phyloP scores from a whole-genome alignment of 768 basidiomycete species.

The Boletus patriciae region DNA sequence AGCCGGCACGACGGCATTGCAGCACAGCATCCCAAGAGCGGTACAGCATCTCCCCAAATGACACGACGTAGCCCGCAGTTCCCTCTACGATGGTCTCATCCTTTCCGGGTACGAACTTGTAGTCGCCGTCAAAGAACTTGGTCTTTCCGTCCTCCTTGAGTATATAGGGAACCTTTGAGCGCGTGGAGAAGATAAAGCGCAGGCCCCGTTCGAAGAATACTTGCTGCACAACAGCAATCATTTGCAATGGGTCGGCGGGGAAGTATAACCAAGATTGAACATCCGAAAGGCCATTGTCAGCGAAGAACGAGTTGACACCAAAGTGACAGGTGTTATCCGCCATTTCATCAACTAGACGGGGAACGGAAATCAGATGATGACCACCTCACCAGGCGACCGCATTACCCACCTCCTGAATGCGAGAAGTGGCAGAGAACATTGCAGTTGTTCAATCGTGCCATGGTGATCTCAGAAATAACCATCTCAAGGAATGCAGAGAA shows the following conservation, averaged over 20 bases:
- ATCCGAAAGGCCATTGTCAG: constrained; percentile 84
- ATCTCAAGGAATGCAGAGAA: constrained; percentile 93
- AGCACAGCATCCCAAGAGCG: constrained; percentile 82
- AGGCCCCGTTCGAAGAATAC: constrained; percentile 84
- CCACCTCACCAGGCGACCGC: neutral
- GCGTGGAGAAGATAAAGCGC: constrained; percentile 87
- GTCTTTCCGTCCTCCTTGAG: constrained; percentile 71
- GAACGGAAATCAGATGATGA: neutral
- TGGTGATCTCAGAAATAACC: constrained; percentile 85
- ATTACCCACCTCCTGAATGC: constrained; percentile 70
- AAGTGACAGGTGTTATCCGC: constrained; percentile 63
- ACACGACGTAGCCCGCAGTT: constrained; percentile 76
- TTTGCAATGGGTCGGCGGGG: constrained; percentile 82
- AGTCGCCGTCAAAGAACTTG: constrained; percentile 64
- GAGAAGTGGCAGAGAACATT: constrained; percentile 90
- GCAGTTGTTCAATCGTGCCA: constrained; percentile 89
- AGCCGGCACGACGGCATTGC: constrained; percentile 63
- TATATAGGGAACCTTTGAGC: constrained; percentile 86
- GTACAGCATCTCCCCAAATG: constrained; percentile 87
- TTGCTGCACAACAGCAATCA: constrained; percentile 70
- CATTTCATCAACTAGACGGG: constrained; percentile 62
- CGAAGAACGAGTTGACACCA: constrained; percentile 83
- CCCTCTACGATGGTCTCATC: constrained; percentile 82
- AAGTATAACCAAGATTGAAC: constrained; percentile 81
- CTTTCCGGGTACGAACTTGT: constrained; percentile 81